Conservation (phyloP, 208 protist genomes). For the Trypanosoma lewisi region DNA sequence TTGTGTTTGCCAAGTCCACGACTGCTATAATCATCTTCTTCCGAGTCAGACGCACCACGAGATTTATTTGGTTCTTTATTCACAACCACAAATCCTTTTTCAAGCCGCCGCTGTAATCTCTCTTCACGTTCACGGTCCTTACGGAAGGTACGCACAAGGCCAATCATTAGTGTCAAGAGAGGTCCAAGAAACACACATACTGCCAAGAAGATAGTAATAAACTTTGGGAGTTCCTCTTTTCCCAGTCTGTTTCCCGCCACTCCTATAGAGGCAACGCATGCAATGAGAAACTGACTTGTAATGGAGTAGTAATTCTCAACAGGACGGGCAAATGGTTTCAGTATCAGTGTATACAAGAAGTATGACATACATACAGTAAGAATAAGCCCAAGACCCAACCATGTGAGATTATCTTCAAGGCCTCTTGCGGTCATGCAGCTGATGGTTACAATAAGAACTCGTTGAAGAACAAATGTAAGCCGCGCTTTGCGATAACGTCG, state of each 20-base stretch:
- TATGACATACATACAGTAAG: constrained; percentile 38
- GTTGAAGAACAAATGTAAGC: constrained; percentile 66
- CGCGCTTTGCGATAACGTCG: constrained; percentile 50
- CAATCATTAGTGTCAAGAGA: constrained; percentile 40
- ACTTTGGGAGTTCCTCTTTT: constrained; percentile 20
- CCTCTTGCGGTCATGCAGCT: constrained; percentile 32
- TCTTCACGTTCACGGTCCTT: constrained; percentile 49
- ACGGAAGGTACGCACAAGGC: constrained; percentile 44
- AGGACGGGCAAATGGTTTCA: constrained; percentile 47
- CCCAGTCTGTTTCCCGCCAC: constrained; percentile 26
- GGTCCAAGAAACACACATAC: constrained; percentile 47
- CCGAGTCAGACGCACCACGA: no score
- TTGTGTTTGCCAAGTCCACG: no score
- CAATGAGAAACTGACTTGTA: constrained; percentile 43
- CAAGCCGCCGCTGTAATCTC: constrained; percentile 41
- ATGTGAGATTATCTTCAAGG: constrained; percentile 12
- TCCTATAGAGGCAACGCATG: constrained; percentile 33
- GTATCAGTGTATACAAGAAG: constrained; percentile 29
- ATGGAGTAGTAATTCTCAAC: constrained; percentile 53
- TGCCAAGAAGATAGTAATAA: constrained; percentile 33
- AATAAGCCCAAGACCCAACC: constrained; percentile 52
- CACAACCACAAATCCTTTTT: constrained; percentile 16
- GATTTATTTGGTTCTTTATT: no score
- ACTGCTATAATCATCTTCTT: no score
- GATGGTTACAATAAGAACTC: constrained; percentile 53